These are phyloP conservation scores for Stagonosporopsis cucurbitacearum DNA, from an alignment of 2,329 filamentous ascomycete species.

Conservation along the genomic window DNA sequence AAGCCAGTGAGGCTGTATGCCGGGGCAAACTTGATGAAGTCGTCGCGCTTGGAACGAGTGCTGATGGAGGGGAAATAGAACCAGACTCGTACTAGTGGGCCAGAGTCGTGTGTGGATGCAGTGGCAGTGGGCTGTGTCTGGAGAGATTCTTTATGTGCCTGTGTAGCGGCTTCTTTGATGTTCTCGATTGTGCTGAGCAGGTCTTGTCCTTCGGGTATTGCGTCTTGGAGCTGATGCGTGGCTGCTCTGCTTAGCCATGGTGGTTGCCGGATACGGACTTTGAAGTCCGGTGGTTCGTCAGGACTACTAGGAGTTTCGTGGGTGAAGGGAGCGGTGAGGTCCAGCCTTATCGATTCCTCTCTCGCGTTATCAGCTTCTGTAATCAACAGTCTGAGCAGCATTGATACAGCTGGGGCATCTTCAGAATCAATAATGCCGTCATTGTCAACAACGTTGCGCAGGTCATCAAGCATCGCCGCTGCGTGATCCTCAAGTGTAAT, in stretches of 20 bases:
- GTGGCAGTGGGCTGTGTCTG: background rate
- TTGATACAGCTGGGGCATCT: slow-evolving; percentile 17
- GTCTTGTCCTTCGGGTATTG: slow-evolving; percentile 17
- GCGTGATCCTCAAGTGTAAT: slow-evolving; percentile 20
- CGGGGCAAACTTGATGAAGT: slow-evolving; percentile 62
- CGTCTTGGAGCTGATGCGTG: slow-evolving; percentile 24
- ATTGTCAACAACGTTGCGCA: slow-evolving; percentile 16
- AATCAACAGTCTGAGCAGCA: slow-evolving; percentile 19
- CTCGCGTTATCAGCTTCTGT: slow-evolving; percentile 1
- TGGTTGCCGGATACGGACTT: slow-evolving; percentile 33
- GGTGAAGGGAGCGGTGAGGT: slow-evolving; percentile 30
- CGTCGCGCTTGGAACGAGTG: slow-evolving; percentile 64
- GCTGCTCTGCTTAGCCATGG: slow-evolving; percentile 32
- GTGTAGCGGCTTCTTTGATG: slow-evolving; percentile 27
- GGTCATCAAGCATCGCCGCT: slow-evolving; percentile 11
- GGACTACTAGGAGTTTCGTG: slow-evolving; percentile 13
- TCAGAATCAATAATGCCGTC: background rate
- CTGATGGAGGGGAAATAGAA: slow-evolving; percentile 69
- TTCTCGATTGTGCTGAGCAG: slow-evolving; percentile 31
- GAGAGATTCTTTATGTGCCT: background rate
- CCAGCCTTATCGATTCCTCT: slow-evolving; percentile 19
- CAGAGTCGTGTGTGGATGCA: background rate
- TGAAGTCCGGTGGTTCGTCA: slow-evolving; percentile 28
- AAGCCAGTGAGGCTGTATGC: slow-evolving; percentile 64
- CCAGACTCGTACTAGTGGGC: slow-evolving; percentile 60